Conservation (phyloP, 306 rosid genomes). For the Cucurbita moschata region DNA sequence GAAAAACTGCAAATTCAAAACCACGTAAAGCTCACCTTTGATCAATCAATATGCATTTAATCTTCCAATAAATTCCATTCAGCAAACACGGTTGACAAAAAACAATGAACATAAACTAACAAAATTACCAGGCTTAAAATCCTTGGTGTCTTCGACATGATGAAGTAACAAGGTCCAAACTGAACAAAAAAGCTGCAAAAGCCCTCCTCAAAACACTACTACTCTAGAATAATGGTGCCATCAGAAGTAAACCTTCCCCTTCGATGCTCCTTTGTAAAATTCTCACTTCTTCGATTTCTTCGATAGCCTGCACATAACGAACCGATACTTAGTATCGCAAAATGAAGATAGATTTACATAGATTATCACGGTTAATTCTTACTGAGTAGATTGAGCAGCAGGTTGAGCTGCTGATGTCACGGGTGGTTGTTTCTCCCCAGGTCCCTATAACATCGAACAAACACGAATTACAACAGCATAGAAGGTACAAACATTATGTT, state of each 20-base stretch:
- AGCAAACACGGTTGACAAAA: background rate
- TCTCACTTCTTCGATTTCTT: constrained; percentile 78
- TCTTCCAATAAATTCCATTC: background rate
- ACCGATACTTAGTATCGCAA: background rate
- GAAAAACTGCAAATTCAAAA: background rate
- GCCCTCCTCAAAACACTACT: constrained; percentile 20
- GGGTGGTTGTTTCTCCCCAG: constrained; percentile 41
- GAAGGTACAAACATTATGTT: background rate
- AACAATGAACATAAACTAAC: background rate
- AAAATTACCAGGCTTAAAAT: constrained; percentile 4
- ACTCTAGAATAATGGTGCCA: constrained; percentile 15
- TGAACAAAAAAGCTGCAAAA: constrained; percentile 8
- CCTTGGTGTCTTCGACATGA: background rate
- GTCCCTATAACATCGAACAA: constrained; percentile 37
- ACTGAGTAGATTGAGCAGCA: constrained; percentile 48
- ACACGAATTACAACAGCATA: background rate
- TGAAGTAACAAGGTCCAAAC: constrained; percentile 18
- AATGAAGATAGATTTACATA: background rate
- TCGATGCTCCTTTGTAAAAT: background rate
- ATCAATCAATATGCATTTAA: background rate
- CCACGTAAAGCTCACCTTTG: background rate
- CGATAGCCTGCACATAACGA: constrained; percentile 34
- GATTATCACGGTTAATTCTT: constrained; percentile 13
- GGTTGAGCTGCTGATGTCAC: constrained; percentile 15
- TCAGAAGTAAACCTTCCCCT: constrained; percentile 2